Percentiles rank a stretch among this genome's conserved stretches.
Evolutionary conservation across 179 eudicot species (phyloP).

Genomic region (Monotropa hypopitys): DNA sequence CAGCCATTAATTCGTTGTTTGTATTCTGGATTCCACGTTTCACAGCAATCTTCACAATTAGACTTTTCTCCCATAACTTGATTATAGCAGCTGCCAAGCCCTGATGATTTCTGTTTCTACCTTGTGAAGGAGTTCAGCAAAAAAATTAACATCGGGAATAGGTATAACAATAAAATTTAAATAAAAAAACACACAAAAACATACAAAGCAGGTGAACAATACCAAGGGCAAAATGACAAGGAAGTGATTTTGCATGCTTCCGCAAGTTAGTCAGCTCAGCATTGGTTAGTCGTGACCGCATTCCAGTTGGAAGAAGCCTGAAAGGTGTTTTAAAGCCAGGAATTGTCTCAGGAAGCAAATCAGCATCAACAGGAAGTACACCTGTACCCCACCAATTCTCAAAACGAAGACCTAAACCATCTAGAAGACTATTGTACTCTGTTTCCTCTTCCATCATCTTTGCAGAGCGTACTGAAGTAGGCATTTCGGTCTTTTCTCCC

Average conservation of each 20-base stretch:
- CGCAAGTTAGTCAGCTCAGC: conserved; percentile 74
- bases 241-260: conserved; percentile 82
- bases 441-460: conserved; percentile 66
- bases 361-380: conserved; percentile 89
- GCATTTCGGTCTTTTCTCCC: conserved; percentile 15
- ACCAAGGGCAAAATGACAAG: conserved; percentile 99
- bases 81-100: conserved; percentile 84
- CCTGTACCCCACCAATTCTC: conserved; percentile 99
- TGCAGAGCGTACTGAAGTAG: conserved; percentile 12
- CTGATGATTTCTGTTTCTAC: conserved; percentile 96
- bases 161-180: background rate
- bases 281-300: conserved; percentile 68
- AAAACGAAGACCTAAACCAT: conserved; percentile 92
- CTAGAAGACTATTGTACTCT: conserved; percentile 56
- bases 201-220: conserved; percentile 15
- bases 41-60: conserved; percentile 91
- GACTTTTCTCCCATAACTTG: conserved; percentile 94
- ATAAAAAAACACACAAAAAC: background rate
- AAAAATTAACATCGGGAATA: conserved; percentile 11
- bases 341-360: conserved; percentile 75
- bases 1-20: conserved; percentile 87
- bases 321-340: conserved; percentile 77
- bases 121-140: conserved; percentile 23
- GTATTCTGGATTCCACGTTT: conserved; percentile 98
- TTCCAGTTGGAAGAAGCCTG: conserved; percentile 85